A percentile compares a stretch with the other conserved stretches of the same genome.
Evolutionary conservation across 495 filamentous ascomycete species (phyloP).

Genomic region (Apodospora peruviana): DNA sequence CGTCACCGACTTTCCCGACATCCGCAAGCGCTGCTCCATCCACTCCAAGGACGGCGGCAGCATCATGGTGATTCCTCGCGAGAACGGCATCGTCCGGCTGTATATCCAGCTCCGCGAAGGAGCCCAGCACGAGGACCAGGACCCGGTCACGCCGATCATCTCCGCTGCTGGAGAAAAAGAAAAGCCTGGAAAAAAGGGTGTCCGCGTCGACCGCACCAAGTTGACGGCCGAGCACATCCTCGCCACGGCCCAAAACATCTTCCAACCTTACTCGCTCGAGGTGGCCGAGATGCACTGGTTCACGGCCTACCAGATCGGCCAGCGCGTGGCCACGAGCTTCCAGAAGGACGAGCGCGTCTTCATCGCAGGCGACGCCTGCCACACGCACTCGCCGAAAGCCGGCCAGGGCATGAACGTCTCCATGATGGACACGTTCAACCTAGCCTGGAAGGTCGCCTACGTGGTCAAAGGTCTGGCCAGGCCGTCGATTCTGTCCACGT

Average conservation of each 20-base stretch:
- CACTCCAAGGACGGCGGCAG: background rate
- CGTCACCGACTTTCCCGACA: slow-evolving; percentile 1
- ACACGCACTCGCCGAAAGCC: slow-evolving; percentile 63
- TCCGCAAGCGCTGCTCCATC: background rate
- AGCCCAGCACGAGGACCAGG: background rate
- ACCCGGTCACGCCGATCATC: background rate
- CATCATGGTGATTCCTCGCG: background rate
- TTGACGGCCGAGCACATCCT: slow-evolving; percentile 1
- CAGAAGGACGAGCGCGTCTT: slow-evolving; percentile 48
- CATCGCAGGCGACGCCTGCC: slow-evolving; percentile 60
- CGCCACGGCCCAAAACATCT: slow-evolving; percentile 1
- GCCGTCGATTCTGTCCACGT: slow-evolving; percentile 48
- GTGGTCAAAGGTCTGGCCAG: slow-evolving; percentile 46
- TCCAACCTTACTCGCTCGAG: background rate
- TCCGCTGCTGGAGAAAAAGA: background rate
- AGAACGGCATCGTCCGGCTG: background rate
- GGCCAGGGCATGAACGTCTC: slow-evolving; percentile 66
- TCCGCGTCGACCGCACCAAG: background rate
- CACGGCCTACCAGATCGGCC: slow-evolving; percentile 51
- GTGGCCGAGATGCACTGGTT: slow-evolving; percentile 40
- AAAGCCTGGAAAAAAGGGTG: background rate
- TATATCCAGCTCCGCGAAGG: background rate
- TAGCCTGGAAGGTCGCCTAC: slow-evolving; percentile 63
- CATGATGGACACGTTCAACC: slow-evolving; percentile 65
- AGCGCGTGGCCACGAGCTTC: slow-evolving; percentile 52